Base-by-base conservation (phyloP, 495 filamentous ascomycete genomes). In the Sabuloglossum arenarium region DNA sequence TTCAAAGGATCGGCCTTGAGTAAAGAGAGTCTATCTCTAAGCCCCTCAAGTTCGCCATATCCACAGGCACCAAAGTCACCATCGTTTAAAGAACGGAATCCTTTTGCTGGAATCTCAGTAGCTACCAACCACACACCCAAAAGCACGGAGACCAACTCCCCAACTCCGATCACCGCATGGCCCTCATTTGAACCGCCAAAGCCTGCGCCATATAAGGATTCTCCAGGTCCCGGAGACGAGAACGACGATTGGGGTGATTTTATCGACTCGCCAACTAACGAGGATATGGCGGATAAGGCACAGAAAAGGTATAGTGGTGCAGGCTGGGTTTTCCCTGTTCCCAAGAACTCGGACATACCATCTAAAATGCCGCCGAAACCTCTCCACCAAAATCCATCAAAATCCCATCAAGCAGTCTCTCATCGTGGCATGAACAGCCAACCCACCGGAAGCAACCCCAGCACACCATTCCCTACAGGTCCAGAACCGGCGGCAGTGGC, bases 241-340 rank as follows among this genome's bases (percentile, higher is more conserved):
- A 71, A 73, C 29, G 75, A 79, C 45, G 73, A 78, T 28, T 82
- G 79, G 76, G 76, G 71, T 3, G 74, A 79, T 47, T 81, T 81
- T 62, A 69, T 76, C 55, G 71, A 73, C 54, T 55, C 61, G 25
- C 37, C 56, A 11, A 58, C 16, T 31, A 30, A 58, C 8, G 61
- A 63, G 10, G 55, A 59, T 6, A 6, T 24, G 21, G 34, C 16
- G 49, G 53, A 42, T 21, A 55, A 32, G 50, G 60, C 25, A 14
- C 54, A 30, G 19, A 28, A 23, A 12, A 27, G 47, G 23, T 1
- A 28, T 11, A 51, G 47, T 12, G 12, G 24, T 51, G 47, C 47
- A 19, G 25, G 47, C 47, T 51, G 47, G 47, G 5, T 14, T n/a
- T 51, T 51, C 25, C 47, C 47, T 14, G 16, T 14, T 30, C 19